phyloP scores from a whole-genome alignment of 2,329 filamentous ascomycete species.

The Penicillium sumatraense region DNA sequence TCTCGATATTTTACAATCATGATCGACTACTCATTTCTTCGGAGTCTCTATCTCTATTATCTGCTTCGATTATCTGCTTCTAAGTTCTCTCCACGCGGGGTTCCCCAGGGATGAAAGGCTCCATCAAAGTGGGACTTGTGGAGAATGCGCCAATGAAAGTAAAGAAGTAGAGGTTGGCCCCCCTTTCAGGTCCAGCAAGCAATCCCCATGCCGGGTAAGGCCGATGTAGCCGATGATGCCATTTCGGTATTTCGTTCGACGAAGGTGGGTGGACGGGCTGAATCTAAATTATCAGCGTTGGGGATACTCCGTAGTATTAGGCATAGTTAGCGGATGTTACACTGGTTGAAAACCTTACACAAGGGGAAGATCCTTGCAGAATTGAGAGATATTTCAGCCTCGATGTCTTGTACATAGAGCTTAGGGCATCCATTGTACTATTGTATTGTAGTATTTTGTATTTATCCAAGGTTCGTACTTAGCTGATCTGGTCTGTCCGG shows the following conservation, averaged over 20 bases:
- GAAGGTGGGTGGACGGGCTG: neutral
- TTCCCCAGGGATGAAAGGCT: neutral
- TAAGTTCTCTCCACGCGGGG: neutral
- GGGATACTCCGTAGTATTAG: neutral
- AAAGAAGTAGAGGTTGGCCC: neutral
- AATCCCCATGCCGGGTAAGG: neutral
- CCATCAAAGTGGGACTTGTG: neutral
- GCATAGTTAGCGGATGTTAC: neutral
- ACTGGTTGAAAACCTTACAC: neutral
- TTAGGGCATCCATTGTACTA: neutral
- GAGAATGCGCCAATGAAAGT: neutral
- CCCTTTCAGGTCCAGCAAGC: neutral
- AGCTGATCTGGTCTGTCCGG: neutral
- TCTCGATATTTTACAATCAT: neutral
- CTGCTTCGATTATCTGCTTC: neutral
- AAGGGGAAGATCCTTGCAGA: neutral
- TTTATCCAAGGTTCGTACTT: slow-evolving; percentile 10
- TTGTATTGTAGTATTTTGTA: neutral
- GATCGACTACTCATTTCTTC: neutral
- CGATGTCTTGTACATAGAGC: neutral
- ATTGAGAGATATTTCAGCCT: neutral
- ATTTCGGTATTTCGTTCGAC: neutral
- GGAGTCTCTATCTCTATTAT: neutral
- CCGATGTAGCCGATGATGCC: neutral
- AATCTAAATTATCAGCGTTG: neutral